phyloP scores from a whole-genome alignment of 352 stramenopile genomes.

The Globisporangium paroecandrum region DNA sequence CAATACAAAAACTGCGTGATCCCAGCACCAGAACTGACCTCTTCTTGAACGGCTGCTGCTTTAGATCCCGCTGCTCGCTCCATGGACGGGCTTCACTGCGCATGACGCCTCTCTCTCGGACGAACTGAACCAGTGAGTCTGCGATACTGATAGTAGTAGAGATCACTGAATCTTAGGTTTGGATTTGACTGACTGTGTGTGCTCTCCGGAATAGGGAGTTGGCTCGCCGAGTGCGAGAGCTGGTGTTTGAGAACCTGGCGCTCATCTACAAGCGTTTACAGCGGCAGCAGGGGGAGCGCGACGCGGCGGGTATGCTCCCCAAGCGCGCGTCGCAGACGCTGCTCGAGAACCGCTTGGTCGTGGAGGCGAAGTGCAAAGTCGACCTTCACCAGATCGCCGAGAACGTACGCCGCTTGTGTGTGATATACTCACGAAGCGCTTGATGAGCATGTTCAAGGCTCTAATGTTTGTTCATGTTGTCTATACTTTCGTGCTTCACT shows the following conservation, averaged over 20 bases:
- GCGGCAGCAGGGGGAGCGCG: constrained; percentile 37
- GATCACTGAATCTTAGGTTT: neutral
- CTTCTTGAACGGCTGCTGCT: neutral
- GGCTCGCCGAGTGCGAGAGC: constrained; percentile 30
- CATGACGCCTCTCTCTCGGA: constrained; percentile 43
- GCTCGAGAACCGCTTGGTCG: constrained; percentile 50
- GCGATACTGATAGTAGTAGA: neutral
- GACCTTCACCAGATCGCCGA: constrained; percentile 34
- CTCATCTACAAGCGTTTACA: constrained; percentile 39
- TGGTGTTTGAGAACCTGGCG: constrained; percentile 39
- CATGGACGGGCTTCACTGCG: constrained; percentile 42
- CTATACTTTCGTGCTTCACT: neutral
- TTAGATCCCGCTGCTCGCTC: constrained; percentile 40
- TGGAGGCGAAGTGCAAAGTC: constrained; percentile 65
- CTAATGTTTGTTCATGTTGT: neutral
- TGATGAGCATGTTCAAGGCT: too few species aligned
- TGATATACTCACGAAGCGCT: too few species aligned
- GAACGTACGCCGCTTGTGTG: constrained; percentile 28
- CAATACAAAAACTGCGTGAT: neutral
- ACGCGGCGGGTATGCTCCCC: constrained; percentile 43
- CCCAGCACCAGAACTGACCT: neutral
- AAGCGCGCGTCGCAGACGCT: constrained; percentile 37
- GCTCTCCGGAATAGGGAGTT: constrained; percentile 30
- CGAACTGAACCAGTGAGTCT: constrained; percentile 40
- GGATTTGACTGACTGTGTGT: neutral